These are phyloP conservation scores for Paracoccidioides lutzii DNA, from an alignment of 2,329 filamentous ascomycete genomes.

Conservation along the genomic window DNA sequence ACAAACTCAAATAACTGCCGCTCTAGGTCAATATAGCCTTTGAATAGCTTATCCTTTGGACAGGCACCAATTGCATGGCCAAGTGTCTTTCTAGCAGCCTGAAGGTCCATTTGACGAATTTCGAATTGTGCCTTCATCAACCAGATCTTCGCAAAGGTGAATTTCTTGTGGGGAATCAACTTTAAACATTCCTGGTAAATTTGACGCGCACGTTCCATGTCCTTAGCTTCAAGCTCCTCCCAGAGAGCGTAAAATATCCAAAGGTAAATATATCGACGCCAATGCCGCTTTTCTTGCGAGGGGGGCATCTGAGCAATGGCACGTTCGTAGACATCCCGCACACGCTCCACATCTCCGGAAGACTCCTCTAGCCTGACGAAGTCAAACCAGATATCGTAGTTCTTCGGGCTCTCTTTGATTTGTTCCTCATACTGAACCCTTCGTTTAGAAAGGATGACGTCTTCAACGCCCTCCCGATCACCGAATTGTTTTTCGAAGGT, in stretches of 20 bases:
- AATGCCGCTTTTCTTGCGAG: constrained; percentile 91
- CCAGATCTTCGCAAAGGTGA: constrained; percentile 97
- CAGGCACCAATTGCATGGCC: constrained; percentile 87
- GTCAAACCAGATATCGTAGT: constrained; percentile 97
- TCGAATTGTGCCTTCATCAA: constrained; percentile 88
- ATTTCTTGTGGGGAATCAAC: constrained; percentile 86
- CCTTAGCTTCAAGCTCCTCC: constrained; percentile 78
- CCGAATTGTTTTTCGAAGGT: constrained; percentile 98
- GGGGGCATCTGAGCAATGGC: constrained; percentile 92
- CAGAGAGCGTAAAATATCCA: constrained; percentile 97
- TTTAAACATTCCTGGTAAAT: constrained; percentile 83
- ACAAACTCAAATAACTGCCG: constrained; percentile 88
- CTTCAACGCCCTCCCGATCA: constrained; percentile 82
- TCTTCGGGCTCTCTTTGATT: constrained; percentile 84
- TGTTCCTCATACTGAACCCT: constrained; percentile 89
- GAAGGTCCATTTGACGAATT: constrained; percentile 70
- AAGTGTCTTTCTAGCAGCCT: constrained; percentile 71
- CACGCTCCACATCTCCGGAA: constrained; percentile 65
- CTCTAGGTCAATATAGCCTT: constrained; percentile 85
- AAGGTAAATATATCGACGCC: constrained; percentile 92
- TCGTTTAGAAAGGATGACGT: constrained; percentile 89
- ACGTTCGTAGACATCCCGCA: constrained; percentile 86
- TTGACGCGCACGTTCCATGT: constrained; percentile 65
- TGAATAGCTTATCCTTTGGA: constrained; percentile 90
- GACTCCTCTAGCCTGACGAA: constrained; percentile 83